Percentiles rank a stretch among this genome's conserved stretches.
phyloP scores from a whole-genome alignment of 192 early-diverging fungal genomes.

The Rhizoclosmatium globosum region DNA sequence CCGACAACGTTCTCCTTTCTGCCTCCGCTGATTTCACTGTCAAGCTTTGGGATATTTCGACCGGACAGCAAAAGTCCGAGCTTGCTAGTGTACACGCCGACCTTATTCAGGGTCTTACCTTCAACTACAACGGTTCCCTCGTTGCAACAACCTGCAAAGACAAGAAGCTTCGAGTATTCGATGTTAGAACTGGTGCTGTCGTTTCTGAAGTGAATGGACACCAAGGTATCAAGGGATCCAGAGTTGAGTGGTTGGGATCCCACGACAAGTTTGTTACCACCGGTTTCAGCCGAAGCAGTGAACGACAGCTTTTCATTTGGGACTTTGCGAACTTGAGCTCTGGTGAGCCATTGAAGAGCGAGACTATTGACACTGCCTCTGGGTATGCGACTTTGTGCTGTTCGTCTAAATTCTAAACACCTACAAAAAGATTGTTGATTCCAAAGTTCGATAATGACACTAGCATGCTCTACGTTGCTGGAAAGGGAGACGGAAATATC shows the following conservation, averaged over 20 bases:
- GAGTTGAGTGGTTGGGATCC: conserved; percentile 90
- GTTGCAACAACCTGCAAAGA: conserved; percentile 94
- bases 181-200: conserved; percentile 86
- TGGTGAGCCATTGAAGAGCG: conserved; percentile 87
- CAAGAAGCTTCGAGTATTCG: conserved; percentile 94
- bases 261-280: conserved; percentile 85
- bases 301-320: conserved; percentile 96
- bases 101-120: conserved; percentile 90
- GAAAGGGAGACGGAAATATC: conserved; percentile 94
- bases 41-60: conserved; percentile 94
- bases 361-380: conserved; percentile 88
- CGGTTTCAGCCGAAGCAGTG: conserved; percentile 91
- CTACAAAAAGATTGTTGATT: conserved; percentile 80
- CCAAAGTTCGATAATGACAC: conserved; percentile 94
- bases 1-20: conserved; percentile 91
- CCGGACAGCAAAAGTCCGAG: conserved; percentile 75
- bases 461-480: conserved; percentile 70
- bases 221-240: conserved; percentile 95
- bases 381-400: conserved; percentile 51
- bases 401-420: background rate
- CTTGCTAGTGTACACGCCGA: conserved; percentile 85
- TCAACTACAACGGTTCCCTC: conserved; percentile 86
- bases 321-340: conserved; percentile 87
- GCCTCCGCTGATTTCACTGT: conserved; percentile 87
- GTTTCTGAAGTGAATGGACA: conserved; percentile 85